A percentile compares a stretch with the other conserved stretches of the same genome.
Evolutionary conservation across 176 grass and related monocot genomes (phyloP).

Genomic region (Rhynchospora pubera): DNA sequence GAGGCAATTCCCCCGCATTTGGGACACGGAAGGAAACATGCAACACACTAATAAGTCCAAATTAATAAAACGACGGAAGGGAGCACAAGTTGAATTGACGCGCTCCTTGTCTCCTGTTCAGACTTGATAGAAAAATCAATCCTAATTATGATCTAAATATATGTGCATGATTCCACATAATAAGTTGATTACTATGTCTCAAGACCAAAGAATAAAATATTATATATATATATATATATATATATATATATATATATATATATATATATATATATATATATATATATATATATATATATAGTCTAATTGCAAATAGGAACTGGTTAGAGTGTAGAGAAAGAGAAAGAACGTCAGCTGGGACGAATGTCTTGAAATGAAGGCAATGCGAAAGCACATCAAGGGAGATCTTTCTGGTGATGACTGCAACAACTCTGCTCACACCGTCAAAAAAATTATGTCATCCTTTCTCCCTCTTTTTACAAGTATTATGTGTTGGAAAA

Average conservation of each 20-base stretch:
- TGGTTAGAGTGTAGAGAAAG: not conserved
- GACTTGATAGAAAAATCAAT: not conserved
- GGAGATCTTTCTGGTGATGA: slow-evolving; percentile 14
- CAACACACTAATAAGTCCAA: not conserved
- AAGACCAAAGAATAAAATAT: not conserved
- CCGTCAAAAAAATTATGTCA: slow-evolving; percentile 12
- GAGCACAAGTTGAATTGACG: not conserved
- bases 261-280: too few relatives aligned
- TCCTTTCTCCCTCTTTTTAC: not conserved
- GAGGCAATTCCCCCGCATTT: not conserved
- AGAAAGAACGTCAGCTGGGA: slow-evolving; percentile 17
- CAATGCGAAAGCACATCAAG: slow-evolving; percentile 9
- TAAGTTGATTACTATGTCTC: not conserved
- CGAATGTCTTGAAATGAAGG: slow-evolving; percentile 16
- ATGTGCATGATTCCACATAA: not conserved
- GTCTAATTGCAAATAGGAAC: not conserved
- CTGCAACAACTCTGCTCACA: slow-evolving; percentile 9
- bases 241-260: too few relatives aligned
- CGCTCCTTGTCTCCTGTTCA: slow-evolving; percentile 15
- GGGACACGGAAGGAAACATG: not conserved
- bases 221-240: too few relatives aligned
- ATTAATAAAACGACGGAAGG: not conserved
- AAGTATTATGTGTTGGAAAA: not conserved
- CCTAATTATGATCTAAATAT: not conserved
- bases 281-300: too few relatives aligned